Percentiles rank a stretch among this genome's conserved stretches.
Conservation (phyloP, 148 eudicot species). For the Hydrangea macrophylla region DNA sequence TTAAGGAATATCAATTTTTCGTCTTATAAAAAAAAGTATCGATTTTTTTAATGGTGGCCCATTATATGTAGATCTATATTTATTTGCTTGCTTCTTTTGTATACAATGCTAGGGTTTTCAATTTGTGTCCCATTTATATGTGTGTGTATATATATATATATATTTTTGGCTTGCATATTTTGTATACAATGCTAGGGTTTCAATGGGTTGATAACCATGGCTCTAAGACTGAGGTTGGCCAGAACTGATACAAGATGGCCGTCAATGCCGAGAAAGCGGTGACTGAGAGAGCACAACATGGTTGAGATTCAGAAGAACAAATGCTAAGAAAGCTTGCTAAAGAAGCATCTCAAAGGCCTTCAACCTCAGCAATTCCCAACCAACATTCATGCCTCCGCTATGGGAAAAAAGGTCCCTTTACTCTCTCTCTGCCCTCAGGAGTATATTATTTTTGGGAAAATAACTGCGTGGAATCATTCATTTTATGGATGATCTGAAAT, state of each 20-base stretch:
- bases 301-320: slow-evolving; percentile 69
- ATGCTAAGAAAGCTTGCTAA: slow-evolving; percentile 64
- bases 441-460: not conserved
- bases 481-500: not conserved
- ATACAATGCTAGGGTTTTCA: not conserved
- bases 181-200: slow-evolving; percentile 17
- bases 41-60: too few relatives aligned
- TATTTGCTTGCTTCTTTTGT: too few relatives aligned
- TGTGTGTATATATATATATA: not conserved
- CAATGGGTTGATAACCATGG: slow-evolving; percentile 19
- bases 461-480: not conserved
- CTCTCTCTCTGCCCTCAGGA: not conserved
- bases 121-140: not conserved
- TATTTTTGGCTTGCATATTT: not conserved
- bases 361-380: slow-evolving; percentile 23
- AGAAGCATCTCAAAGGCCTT: slow-evolving; percentile 73
- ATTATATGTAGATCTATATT: too few relatives aligned
- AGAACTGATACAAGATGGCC: slow-evolving; percentile 62
- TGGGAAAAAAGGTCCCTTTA: slow-evolving; percentile 35
- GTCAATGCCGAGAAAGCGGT: slow-evolving; percentile 84
- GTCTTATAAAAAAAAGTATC: too few relatives aligned
- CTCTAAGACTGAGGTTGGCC: slow-evolving; percentile 56
- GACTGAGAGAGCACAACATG: slow-evolving; percentile 70
- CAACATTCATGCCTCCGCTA: slow-evolving; percentile 20
- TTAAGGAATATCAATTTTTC: too few relatives aligned